Evolutionary conservation across 345 rosid genomes (phyloP).

Genomic region (Brassica juncea): DNA sequence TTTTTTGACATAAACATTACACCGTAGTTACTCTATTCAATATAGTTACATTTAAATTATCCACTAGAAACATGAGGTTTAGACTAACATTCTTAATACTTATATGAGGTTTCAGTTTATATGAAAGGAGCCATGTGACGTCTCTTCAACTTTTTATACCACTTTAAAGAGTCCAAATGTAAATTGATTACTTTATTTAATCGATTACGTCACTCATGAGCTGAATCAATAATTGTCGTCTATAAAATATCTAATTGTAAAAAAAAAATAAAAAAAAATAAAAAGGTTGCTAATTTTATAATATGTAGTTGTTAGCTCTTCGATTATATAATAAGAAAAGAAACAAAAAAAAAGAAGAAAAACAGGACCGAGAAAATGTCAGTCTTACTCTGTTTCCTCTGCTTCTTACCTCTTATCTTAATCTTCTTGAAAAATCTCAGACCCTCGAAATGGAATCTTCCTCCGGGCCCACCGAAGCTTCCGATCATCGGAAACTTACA

Average conservation of each 20-base stretch:
- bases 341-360: neutral
- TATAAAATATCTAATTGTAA: neutral
- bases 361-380: neutral
- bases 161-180: neutral
- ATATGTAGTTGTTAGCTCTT: neutral
- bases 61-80: too few species aligned
- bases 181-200: neutral
- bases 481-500: constrained; percentile 34
- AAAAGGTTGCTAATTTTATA: neutral
- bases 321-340: neutral
- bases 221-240: neutral
- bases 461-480: constrained; percentile 13
- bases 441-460: constrained; percentile 6
- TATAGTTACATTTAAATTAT: too few species aligned
- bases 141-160: too few species aligned
- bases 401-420: constrained; percentile 7
- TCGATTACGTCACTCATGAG: neutral
- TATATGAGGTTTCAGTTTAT: neutral
- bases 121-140: neutral
- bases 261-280: neutral
- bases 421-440: neutral
- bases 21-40: neutral
- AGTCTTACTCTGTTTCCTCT: neutral
- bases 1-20: too few species aligned
- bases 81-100: too few species aligned